phyloP scores from a whole-genome alignment of 2,329 filamentous ascomycete genomes.

The Emmonsiellopsis sp. region DNA sequence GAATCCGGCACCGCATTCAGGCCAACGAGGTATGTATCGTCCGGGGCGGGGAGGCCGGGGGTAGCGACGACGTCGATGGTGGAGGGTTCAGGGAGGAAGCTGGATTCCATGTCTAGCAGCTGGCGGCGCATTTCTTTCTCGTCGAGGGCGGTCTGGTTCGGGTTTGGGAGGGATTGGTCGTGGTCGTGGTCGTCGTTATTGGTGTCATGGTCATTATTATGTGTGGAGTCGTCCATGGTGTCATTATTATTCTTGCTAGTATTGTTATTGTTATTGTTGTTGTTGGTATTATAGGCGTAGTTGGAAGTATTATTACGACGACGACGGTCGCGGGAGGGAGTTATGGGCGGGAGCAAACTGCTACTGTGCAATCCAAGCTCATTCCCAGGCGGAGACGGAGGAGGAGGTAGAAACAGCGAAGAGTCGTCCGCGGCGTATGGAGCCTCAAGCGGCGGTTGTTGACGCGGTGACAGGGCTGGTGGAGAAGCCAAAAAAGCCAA shows the following conservation, averaged over 20 bases:
- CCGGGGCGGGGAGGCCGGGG: constrained; percentile 18
- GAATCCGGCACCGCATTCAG: constrained; percentile 17
- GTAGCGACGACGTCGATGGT: constrained; percentile 26
- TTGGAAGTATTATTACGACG: background rate
- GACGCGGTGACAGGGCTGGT: background rate
- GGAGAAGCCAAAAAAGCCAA: background rate
- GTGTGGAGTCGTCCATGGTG: constrained; percentile 3
- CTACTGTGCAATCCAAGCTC: too few species aligned
- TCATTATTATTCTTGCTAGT: background rate
- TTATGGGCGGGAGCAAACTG: too few species aligned
- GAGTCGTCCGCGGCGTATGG: background rate
- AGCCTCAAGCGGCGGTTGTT: background rate
- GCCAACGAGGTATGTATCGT: constrained; percentile 37
- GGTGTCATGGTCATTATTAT: constrained; percentile 8
- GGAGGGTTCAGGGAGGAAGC: constrained; percentile 49
- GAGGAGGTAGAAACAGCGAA: background rate
- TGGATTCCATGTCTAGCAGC: constrained; percentile 54
- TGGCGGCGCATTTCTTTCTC: constrained; percentile 51
- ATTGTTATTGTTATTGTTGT: background rate
- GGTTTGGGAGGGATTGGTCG: constrained; percentile 8
- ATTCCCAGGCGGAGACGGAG: background rate
- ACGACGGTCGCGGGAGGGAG: too few species aligned
- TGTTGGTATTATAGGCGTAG: background rate
- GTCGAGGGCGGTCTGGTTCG: constrained; percentile 38
- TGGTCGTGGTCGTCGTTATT: constrained; percentile 7